Percentiles rank a stretch among this genome's conserved stretches.
phyloP scores from a whole-genome alignment of 1,139 yeast species.

The Yamadazyma epiphylla region DNA sequence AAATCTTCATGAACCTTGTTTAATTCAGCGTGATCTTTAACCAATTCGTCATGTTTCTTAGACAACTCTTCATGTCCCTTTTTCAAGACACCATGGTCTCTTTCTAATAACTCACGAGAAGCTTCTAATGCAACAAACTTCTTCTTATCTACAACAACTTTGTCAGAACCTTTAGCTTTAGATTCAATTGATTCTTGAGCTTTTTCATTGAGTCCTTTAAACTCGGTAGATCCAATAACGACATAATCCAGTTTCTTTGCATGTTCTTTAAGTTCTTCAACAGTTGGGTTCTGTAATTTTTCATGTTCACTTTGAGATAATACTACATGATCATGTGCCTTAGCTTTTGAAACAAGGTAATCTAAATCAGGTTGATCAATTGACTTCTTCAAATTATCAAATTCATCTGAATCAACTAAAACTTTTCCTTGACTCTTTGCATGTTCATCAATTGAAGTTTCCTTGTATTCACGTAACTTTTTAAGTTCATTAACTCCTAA shows the following conservation, averaged over 20 bases:
- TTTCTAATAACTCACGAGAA: background rate
- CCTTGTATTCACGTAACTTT: constrained; percentile 8
- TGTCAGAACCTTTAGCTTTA: constrained; percentile 7
- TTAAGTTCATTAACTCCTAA: constrained; percentile 9
- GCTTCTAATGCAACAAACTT: too few species aligned
- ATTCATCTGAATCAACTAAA: constrained; percentile 9
- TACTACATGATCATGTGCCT: constrained; percentile 5
- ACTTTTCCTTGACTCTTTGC: constrained; percentile 15
- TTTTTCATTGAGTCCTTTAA: constrained; percentile 1
- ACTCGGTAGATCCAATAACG: constrained; percentile 11
- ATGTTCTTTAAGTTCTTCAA: constrained; percentile 28
- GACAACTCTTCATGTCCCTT: background rate
- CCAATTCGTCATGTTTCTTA: background rate
- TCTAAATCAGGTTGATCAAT: constrained; percentile 19
- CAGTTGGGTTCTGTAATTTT: constrained; percentile 18
- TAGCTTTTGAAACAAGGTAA: constrained; percentile 14
- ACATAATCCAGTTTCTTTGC: constrained; percentile 21
- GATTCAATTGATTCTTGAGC: constrained; percentile 8
- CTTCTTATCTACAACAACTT: constrained; percentile 1
- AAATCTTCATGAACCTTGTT: background rate
- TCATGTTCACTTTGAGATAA: constrained; percentile 11
- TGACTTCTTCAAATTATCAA: constrained; percentile 9
- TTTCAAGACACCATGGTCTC: background rate
- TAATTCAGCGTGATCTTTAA: background rate
- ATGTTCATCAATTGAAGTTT: constrained; percentile 16